Conservation (phyloP, 805 yeast genomes). For the Vanderwaltozyma polyspora region DNA sequence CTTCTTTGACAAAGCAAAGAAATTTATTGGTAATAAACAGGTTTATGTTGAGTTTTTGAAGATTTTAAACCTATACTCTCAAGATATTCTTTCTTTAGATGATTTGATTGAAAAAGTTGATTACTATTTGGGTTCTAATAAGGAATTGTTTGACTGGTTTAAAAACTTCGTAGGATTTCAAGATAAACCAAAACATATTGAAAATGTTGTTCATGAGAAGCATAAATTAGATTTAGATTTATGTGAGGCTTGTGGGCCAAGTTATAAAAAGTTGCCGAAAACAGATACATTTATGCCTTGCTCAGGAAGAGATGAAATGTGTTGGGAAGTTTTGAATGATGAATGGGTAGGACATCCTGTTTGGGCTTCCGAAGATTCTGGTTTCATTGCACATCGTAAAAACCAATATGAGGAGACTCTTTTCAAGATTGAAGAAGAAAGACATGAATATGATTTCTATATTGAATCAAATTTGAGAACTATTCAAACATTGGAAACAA, state of each 20-base stretch:
- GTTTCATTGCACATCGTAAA: constrained; percentile 96
- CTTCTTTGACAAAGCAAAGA: constrained; percentile 87
- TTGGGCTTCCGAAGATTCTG: constrained; percentile 99
- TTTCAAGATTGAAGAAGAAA: constrained; percentile 91
- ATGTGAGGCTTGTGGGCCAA: constrained; percentile 92
- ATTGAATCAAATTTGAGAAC: constrained; percentile 93
- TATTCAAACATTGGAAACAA: constrained; percentile 88
- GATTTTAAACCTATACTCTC: constrained; percentile 75
- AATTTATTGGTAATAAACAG: constrained; percentile 77
- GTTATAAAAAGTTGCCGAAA: constrained; percentile 85
- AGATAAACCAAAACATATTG: constrained; percentile 76
- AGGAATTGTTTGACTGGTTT: constrained; percentile 83
- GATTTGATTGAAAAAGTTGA: constrained; percentile 77
- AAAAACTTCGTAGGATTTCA: constrained; percentile 82
- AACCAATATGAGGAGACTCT: constrained; percentile 95
- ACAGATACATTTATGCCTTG: constrained; percentile 95
- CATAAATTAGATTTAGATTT: constrained; percentile 81
- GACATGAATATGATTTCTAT: constrained; percentile 92
- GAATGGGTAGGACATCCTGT: constrained; percentile 99
- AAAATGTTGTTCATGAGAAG: constrained; percentile 75
- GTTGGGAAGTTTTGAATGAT: constrained; percentile 97
- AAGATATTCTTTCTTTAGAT: constrained; percentile 75
- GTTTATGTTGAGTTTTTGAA: constrained; percentile 88
- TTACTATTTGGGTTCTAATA: constrained; percentile 70
- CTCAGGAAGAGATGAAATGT: constrained; percentile 96